Base-by-base conservation (phyloP, 495 filamentous ascomycete species). In the Penicillium paradoxum region DNA sequence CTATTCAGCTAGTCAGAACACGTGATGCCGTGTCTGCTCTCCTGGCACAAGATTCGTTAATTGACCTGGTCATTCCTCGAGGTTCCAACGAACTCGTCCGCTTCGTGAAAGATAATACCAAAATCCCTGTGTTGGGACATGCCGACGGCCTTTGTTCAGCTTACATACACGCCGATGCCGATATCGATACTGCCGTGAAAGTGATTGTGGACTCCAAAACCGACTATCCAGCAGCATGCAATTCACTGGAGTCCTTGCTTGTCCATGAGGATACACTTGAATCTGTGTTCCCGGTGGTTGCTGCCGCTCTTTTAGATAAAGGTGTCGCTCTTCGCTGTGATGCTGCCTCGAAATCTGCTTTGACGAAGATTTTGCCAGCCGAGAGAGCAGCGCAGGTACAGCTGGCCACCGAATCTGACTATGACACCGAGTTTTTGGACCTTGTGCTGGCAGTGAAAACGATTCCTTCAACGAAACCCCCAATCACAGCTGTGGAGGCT, bases 141-240 rank as follows among this genome's bases (percentile, higher is more conserved):
- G 95, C 93, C 11, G 95, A 99, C 65, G 93, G 93, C 25, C 79
- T 97, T 51, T 98, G 93, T 75, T 82, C 82, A 51, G 85, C 91
- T 51, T 99, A 96, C 71, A 80, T 99, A 29, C 87, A 91, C 58
- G 70, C 78, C 11, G 88, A 91, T 40, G 92, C 89, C 22, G 84
- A 92, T 56, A 70, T 73, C 18, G 72, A 80, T 21, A 85, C 84
- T 62, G 87, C 89, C 22, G 79, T 83, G 11, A 86, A 84, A 49
- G 86, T 97, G 18, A 75, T 97, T 15, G 73, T 96, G 55, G 95
- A 99, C 70, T 86, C 92, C 18, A 99, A 99, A 69, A 87, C 86
- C 6, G 83, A 84, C 67, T 99, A 99, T 67, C 88, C 91, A 6
- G 95, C 93, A n/a, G 93, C 91, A 15, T 99, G 93, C 77, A 99